These are phyloP conservation scores for Hanseniaspora clermontiae DNA, from an alignment of 805 yeast species.

Conservation along the genomic window DNA sequence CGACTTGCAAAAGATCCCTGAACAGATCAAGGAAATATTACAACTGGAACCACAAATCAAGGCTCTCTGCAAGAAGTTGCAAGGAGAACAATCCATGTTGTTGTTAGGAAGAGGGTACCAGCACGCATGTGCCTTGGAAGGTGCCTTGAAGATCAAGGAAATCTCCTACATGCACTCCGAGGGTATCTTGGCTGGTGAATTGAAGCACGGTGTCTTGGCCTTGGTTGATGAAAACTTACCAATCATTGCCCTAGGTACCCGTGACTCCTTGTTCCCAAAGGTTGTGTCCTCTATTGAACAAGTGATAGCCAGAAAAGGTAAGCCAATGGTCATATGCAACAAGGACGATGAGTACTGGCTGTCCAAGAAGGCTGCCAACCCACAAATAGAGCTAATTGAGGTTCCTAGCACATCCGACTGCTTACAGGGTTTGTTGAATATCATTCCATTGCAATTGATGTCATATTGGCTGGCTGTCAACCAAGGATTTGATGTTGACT, in stretches of 20 bases:
- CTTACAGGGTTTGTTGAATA: conserved; percentile 88
- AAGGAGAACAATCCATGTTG: conserved; percentile 73
- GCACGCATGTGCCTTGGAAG: conserved; percentile 93
- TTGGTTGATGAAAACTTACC: conserved; percentile 89
- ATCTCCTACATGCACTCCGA: conserved; percentile 98
- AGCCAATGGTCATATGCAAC: conserved; percentile 85
- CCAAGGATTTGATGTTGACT: conserved; percentile 93
- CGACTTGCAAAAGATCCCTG: conserved; percentile 73
- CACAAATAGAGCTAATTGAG: conserved; percentile 59
- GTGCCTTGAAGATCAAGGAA: conserved; percentile 95
- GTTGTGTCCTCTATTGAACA: conserved; percentile 92
- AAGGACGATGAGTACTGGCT: conserved; percentile 58
- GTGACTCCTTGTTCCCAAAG: conserved; percentile 92
- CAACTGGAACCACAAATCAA: conserved; percentile 62
- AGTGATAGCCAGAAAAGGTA: conserved; percentile 93
- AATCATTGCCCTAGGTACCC: conserved; percentile 87
- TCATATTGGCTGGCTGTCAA: conserved; percentile 93
- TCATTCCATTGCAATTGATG: conserved; percentile 88
- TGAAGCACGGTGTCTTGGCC: conserved; percentile 96
- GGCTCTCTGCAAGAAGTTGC: conserved; percentile 57
- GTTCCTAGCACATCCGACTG: conserved; percentile 96
- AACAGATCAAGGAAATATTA: conserved; percentile 69
- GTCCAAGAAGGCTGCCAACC: conserved; percentile 28
- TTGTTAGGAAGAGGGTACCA: conserved; percentile 96
- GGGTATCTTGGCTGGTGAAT: conserved; percentile 97